phyloP scores from a whole-genome alignment of 345 rosid species.

The Bruguiera sexangula region DNA sequence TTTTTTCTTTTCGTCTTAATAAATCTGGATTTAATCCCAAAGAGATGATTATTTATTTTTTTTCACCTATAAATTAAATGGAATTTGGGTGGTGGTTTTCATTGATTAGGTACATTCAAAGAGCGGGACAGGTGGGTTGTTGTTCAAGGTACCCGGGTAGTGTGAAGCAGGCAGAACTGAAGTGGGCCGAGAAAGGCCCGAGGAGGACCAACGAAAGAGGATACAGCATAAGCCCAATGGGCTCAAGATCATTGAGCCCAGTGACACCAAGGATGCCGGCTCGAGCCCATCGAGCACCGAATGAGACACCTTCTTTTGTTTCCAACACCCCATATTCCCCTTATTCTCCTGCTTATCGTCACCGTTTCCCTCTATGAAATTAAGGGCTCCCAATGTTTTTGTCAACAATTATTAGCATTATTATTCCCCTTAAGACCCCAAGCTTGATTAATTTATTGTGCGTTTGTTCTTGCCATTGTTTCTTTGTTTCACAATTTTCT shows the following conservation, averaged over 20 bases:
- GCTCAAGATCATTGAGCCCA: slow-evolving; percentile 8
- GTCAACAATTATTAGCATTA: too few relatives aligned
- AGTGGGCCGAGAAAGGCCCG: slow-evolving; percentile 72
- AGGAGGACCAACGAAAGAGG: slow-evolving; percentile 37
- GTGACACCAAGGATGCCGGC: slow-evolving; percentile 16
- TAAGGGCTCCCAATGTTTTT: too few relatives aligned
- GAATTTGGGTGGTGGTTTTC: background rate
- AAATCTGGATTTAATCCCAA: too few relatives aligned
- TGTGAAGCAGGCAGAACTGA: slow-evolving; percentile 54
- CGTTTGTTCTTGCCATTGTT: too few relatives aligned
- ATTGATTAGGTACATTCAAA: slow-evolving; percentile 44
- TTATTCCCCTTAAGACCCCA: too few relatives aligned
- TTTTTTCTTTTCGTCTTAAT: too few relatives aligned
- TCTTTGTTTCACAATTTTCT: too few relatives aligned
- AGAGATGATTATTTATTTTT: too few relatives aligned
- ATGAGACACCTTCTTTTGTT: slow-evolving; percentile 31
- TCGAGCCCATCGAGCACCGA: background rate
- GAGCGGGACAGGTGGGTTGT: slow-evolving; percentile 51
- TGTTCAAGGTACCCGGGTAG: slow-evolving; percentile 32
- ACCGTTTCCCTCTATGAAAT: slow-evolving; percentile 33
- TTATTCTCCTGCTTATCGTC: slow-evolving; percentile 24
- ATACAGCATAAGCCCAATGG: slow-evolving; percentile 18
- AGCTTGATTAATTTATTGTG: too few relatives aligned
- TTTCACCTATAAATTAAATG: too few relatives aligned
- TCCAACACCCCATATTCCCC: slow-evolving; percentile 29